Percentiles rank a stretch among this genome's conserved stretches.
These are phyloP conservation scores for Pichia sp. DNA, from an alignment of 1,139 yeast genomes.

Conservation along the genomic window DNA sequence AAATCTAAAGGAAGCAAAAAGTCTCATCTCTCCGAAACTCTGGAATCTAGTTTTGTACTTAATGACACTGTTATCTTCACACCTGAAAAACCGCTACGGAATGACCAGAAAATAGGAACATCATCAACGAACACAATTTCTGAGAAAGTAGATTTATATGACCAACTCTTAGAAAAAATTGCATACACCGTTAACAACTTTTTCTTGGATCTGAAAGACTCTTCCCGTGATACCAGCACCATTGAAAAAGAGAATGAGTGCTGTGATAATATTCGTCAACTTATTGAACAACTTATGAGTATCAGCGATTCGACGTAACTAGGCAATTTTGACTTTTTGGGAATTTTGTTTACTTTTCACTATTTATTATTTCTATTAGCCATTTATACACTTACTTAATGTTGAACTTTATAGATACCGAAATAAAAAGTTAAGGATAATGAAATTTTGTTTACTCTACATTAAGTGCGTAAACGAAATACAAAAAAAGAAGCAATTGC, in stretches of 20 bases:
- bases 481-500: background rate
- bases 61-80: conserved; percentile 9
- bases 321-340: background rate
- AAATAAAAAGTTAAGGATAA: background rate
- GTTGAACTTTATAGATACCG: background rate
- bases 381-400: background rate
- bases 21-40: conserved; percentile 11
- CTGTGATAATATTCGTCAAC: conserved; percentile 22
- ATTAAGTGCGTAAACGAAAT: background rate
- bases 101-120: background rate
- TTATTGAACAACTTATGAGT: conserved; percentile 19
- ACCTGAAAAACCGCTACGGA: conserved; percentile 8
- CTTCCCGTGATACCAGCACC: background rate
- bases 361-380: background rate
- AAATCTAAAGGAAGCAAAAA: background rate
- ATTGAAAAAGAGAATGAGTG: conserved; percentile 14
- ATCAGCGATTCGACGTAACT: background rate
- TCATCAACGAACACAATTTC: background rate
- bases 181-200: conserved; percentile 15
- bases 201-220: conserved; percentile 10
- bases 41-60: conserved; percentile 8
- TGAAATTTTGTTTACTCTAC: background rate
- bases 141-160: conserved; percentile 18
- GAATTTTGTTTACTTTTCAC: background rate
- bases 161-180: conserved; percentile 17